These are phyloP conservation scores for Fonsecaea pedrosoi DNA, from an alignment of 2,329 filamentous ascomycete species.

Conservation along the genomic window DNA sequence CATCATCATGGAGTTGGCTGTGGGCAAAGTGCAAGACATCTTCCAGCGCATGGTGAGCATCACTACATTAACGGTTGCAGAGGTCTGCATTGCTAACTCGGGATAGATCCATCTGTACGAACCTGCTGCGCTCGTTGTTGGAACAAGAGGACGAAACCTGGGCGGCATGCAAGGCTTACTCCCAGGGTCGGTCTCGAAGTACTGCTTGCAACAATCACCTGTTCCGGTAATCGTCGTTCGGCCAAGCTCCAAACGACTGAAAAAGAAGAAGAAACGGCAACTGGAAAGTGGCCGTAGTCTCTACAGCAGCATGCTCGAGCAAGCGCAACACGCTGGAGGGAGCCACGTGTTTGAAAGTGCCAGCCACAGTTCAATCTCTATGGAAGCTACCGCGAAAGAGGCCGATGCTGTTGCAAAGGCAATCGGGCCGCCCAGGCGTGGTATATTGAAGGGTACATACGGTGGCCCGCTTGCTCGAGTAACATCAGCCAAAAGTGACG, in stretches of 20 bases:
- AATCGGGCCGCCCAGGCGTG: slow-evolving; percentile 49
- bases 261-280: slow-evolving; percentile 85
- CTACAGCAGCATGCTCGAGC: slow-evolving; percentile 78
- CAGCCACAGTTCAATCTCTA: slow-evolving; percentile 30
- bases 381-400: slow-evolving; percentile 54
- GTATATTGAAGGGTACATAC: slow-evolving; percentile 38
- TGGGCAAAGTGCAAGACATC: slow-evolving; percentile 87
- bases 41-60: slow-evolving; percentile 80
- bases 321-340: slow-evolving; percentile 60
- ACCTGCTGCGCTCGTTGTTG: slow-evolving; percentile 88
- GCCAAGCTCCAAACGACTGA: slow-evolving; percentile 83
- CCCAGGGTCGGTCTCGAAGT: slow-evolving; percentile 90
- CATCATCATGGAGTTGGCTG: slow-evolving; percentile 82
- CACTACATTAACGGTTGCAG: slow-evolving; percentile 14
- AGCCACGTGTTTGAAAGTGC: slow-evolving; percentile 59
- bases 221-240: slow-evolving; percentile 92
- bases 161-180: slow-evolving; percentile 86
- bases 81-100: slow-evolving; percentile 30
- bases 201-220: slow-evolving; percentile 90
- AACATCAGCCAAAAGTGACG: slow-evolving; percentile 33
- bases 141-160: slow-evolving; percentile 81
- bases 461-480: slow-evolving; percentile 37
- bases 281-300: slow-evolving; percentile 77
- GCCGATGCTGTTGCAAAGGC: slow-evolving; percentile 58
- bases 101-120: slow-evolving; percentile 86